phyloP scores from a whole-genome alignment of 352 stramenopile species.

The Globisporangium spiculum region DNA sequence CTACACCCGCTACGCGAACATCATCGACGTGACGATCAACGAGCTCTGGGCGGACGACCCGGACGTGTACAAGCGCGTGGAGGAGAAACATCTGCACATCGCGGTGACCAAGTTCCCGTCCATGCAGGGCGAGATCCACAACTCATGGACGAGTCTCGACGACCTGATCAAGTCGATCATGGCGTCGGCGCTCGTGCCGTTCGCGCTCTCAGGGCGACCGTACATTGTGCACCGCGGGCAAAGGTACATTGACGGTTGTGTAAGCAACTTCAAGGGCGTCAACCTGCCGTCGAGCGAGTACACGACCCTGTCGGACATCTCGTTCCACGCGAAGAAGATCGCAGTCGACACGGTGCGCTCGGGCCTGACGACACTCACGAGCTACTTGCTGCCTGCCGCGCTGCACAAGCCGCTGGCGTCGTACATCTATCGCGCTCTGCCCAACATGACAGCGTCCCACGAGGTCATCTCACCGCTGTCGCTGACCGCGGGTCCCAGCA shows the following conservation, averaged over 20 bases:
- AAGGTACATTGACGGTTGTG: constrained; percentile 69
- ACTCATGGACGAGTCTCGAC: constrained; percentile 48
- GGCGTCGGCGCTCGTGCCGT: constrained; percentile 62
- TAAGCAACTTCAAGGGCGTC: constrained; percentile 74
- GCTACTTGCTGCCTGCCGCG: constrained; percentile 36
- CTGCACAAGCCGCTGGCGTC: constrained; percentile 45
- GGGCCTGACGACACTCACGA: constrained; percentile 32
- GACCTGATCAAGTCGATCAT: constrained; percentile 68
- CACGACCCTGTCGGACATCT: constrained; percentile 52
- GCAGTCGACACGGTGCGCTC: constrained; percentile 39
- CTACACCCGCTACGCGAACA: constrained; percentile 56
- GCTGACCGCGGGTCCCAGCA: constrained; percentile 12
- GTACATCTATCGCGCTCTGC: constrained; percentile 41
- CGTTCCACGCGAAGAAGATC: constrained; percentile 49
- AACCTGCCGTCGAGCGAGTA: constrained; percentile 45
- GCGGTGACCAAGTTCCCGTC: constrained; percentile 64
- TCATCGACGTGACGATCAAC: constrained; percentile 48
- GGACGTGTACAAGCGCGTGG: constrained; percentile 44
- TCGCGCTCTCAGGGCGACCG: constrained; percentile 57
- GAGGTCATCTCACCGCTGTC: constrained; percentile 41
- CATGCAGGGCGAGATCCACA: constrained; percentile 51
- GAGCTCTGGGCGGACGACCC: constrained; percentile 54
- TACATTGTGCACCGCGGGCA: constrained; percentile 58
- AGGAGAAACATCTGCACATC: constrained; percentile 42
- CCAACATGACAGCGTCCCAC: constrained; percentile 42